Evolutionary conservation across 371 early-diverging fungal species (phyloP).

Genomic region (Mortierella sp.): DNA sequence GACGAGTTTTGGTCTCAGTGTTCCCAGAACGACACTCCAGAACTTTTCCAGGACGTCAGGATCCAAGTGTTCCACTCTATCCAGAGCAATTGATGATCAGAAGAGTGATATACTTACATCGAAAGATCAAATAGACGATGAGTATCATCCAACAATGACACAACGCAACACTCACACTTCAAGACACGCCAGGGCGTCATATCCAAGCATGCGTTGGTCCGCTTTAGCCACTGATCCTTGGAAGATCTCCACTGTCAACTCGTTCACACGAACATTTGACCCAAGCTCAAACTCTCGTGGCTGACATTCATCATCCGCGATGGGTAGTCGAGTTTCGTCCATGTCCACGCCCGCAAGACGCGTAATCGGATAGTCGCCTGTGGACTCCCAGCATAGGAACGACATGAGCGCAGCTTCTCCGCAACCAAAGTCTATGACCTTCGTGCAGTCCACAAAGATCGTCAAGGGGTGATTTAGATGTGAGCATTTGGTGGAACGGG

Average conservation of each 20-base stretch:
- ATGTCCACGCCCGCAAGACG: conserved; percentile 73
- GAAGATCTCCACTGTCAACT: conserved; percentile 18
- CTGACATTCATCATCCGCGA: conserved; percentile 61
- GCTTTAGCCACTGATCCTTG: conserved; percentile 62
- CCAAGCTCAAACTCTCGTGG: conserved; percentile 65
- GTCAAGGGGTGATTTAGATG: neutral
- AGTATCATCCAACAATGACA: too few species aligned
- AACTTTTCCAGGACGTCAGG: conserved; percentile 64
- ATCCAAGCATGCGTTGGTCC: conserved; percentile 57
- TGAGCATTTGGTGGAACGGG: neutral
- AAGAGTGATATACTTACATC: too few species aligned
- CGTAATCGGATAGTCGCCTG: conserved; percentile 57
- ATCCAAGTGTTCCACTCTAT: conserved; percentile 79
- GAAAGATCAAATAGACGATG: too few species aligned
- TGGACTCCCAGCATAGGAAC: conserved; percentile 60
- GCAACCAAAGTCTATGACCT: conserved; percentile 83
- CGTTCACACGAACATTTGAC: conserved; percentile 17
- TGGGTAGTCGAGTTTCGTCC: conserved; percentile 48
- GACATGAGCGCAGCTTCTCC: conserved; percentile 75
- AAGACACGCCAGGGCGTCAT: conserved; percentile 72
- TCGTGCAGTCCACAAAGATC: neutral
- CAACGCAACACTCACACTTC: conserved; percentile 61
- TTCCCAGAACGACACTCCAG: conserved; percentile 69
- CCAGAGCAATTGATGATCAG: neutral
- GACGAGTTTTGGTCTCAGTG: conserved; percentile 71